Conservation (phyloP, 2,329 filamentous ascomycete genomes). For the Colletotrichum sp. region DNA sequence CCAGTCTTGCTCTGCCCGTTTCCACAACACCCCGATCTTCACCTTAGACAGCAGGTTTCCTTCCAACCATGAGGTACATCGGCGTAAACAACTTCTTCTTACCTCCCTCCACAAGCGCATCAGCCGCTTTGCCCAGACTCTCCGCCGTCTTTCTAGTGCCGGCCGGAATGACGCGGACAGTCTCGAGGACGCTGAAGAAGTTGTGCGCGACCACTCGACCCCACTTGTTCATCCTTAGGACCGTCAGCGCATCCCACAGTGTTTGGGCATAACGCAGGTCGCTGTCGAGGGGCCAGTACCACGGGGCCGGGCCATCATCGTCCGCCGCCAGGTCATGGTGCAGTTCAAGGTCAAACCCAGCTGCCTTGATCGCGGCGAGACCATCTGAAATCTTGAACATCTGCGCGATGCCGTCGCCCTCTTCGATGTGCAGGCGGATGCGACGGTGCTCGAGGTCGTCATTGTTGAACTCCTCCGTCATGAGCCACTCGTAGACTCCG, state of each 20-base stretch:
- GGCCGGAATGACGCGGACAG: constrained; percentile 73
- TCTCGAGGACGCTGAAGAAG: constrained; percentile 79
- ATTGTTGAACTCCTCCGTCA: constrained; percentile 95
- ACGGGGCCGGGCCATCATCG: constrained; percentile 76
- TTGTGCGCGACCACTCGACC: constrained; percentile 78
- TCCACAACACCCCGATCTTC: background rate
- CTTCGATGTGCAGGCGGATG: constrained; percentile 89
- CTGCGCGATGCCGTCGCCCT: constrained; percentile 91
- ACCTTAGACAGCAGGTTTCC: constrained; percentile 67
- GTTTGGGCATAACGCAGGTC: constrained; percentile 83
- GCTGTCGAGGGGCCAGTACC: constrained; percentile 93
- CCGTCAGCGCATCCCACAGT: constrained; percentile 79
- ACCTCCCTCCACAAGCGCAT: constrained; percentile 86
- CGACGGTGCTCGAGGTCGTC: constrained; percentile 80
- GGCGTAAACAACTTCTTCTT: constrained; percentile 92
- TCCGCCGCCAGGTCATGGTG: constrained; percentile 63
- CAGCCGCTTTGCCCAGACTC: constrained; percentile 80
- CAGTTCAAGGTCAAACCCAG: constrained; percentile 69
- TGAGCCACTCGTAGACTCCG: constrained; percentile 96
- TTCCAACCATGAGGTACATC: constrained; percentile 96
- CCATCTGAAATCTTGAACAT: constrained; percentile 87
- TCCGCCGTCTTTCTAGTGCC: constrained; percentile 97
- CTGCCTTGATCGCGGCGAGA: constrained; percentile 78
- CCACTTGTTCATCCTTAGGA: constrained; percentile 87
- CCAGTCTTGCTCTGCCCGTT: fast-evolving